phyloP scores from a whole-genome alignment of 2,329 filamentous ascomycete genomes.

The Trichophyton verrucosum region DNA sequence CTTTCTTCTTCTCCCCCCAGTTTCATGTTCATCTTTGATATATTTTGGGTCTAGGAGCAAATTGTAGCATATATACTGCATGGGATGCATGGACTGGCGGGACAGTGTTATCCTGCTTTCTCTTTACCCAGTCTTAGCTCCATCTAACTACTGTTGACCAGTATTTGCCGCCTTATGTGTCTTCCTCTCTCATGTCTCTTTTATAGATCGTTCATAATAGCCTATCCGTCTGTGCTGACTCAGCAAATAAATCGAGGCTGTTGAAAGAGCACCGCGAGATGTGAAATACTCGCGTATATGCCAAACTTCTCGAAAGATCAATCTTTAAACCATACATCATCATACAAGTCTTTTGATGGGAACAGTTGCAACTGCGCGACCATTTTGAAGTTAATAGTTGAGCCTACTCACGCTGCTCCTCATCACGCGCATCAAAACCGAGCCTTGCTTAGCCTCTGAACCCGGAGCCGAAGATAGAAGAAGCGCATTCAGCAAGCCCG shows the following conservation, averaged over 20 bases:
- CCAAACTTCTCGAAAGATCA: background rate
- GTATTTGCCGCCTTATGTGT: background rate
- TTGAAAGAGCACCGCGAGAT: background rate
- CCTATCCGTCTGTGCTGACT: background rate
- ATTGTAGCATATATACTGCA: constrained; percentile 4
- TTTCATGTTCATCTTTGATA: constrained; percentile 2
- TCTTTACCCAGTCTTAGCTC: background rate
- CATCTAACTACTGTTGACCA: constrained; percentile 1
- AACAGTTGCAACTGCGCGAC: background rate
- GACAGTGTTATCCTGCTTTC: background rate
- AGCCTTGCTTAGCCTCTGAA: background rate
- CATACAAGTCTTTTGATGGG: background rate
- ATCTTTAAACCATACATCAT: background rate
- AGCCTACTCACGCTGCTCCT: background rate
- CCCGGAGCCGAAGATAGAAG: background rate
- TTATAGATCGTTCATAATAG: background rate
- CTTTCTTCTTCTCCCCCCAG: background rate
- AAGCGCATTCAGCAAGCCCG: background rate
- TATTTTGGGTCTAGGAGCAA: background rate
- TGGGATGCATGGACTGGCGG: background rate
- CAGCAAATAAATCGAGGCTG: background rate
- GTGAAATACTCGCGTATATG: background rate
- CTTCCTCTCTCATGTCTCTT: background rate
- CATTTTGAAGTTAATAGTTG: no score
- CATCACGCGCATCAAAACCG: background rate